Evolutionary conservation across 2,329 filamentous ascomycete genomes (phyloP).

Genomic region (Fusarium lyarnte): DNA sequence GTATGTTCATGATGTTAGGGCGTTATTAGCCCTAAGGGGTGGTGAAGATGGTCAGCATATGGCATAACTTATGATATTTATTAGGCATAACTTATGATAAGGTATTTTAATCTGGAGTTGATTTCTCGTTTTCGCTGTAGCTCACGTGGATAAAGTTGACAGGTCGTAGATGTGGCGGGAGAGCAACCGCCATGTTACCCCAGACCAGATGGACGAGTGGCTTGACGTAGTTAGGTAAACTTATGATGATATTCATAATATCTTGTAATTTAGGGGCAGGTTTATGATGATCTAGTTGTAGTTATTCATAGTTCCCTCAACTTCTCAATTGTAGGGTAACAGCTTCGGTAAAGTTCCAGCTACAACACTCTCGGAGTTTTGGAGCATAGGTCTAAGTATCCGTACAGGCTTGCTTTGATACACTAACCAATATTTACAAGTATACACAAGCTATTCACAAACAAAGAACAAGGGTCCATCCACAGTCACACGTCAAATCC

Average conservation of each 20-base stretch:
- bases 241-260: neutral
- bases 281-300: neutral
- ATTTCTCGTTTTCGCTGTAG: constrained; percentile 14
- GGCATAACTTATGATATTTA: constrained; percentile 46
- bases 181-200: constrained; percentile 1
- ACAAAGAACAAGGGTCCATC: constrained; percentile 33
- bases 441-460: neutral
- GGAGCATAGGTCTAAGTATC: no score
- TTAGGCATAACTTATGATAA: constrained; percentile 20
- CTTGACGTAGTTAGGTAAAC: neutral
- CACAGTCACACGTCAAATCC: constrained; percentile 22
- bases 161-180: constrained; percentile 16
- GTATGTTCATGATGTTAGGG: constrained; percentile 95
- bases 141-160: constrained; percentile 15
- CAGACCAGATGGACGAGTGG: neutral
- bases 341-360: no score
- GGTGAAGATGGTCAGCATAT: constrained; percentile 79
- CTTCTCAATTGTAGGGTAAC: neutral
- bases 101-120: constrained; percentile 18
- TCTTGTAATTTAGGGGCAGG: neutral
- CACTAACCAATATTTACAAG: neutral
- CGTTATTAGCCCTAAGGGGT: constrained; percentile 85
- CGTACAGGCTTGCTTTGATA: neutral
- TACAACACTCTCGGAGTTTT: neutral
- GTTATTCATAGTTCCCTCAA: no score